Conservation (phyloP, 495 filamentous ascomycete genomes). For the Podospora sp. region DNA sequence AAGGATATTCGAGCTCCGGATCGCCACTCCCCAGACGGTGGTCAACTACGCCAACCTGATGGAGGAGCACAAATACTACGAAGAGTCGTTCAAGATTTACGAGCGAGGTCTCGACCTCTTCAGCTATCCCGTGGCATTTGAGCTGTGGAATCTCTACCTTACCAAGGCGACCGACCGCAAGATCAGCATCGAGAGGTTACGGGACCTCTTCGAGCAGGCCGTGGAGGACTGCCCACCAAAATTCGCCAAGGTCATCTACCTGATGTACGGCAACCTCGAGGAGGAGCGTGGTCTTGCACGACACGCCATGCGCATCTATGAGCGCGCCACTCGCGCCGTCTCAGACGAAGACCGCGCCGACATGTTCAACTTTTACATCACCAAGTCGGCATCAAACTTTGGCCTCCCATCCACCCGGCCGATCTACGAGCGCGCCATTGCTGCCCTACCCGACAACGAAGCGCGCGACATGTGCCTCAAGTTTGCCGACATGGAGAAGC, state of each 20-base stretch:
- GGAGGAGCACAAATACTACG: conserved; percentile 94
- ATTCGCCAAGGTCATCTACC: conserved; percentile 92
- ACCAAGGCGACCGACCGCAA: conserved; percentile 96
- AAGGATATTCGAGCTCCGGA: conserved; percentile 95
- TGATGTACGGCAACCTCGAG: conserved; percentile 98
- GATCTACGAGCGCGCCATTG: conserved; percentile 95
- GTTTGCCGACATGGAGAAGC: conserved; percentile 97
- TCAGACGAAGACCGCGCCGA: conserved; percentile 93
- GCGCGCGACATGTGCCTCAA: conserved; percentile 98
- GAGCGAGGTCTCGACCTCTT: conserved; percentile 96
- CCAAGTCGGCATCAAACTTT: conserved; percentile 97
- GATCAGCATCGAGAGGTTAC: conserved; percentile 89
- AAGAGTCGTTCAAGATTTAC: conserved; percentile 97
- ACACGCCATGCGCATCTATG: conserved; percentile 98
- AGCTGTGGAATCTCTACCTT: conserved; percentile 97
- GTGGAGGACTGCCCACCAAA: conserved; percentile 93
- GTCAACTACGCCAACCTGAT: conserved; percentile 98
- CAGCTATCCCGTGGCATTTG: conserved; percentile 96
- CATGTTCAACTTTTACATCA: conserved; percentile 99
- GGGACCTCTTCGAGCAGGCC: conserved; percentile 97
- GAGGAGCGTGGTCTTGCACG: conserved; percentile 95
- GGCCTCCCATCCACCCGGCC: conserved; percentile 92
- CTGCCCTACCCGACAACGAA: conserved; percentile 88
- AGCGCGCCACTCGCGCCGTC: conserved; percentile 93
- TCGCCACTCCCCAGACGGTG: conserved; percentile 96